Conservation (phyloP, 2,329 filamentous ascomycete species). For the Hymenotorrendiella dingleyae region DNA sequence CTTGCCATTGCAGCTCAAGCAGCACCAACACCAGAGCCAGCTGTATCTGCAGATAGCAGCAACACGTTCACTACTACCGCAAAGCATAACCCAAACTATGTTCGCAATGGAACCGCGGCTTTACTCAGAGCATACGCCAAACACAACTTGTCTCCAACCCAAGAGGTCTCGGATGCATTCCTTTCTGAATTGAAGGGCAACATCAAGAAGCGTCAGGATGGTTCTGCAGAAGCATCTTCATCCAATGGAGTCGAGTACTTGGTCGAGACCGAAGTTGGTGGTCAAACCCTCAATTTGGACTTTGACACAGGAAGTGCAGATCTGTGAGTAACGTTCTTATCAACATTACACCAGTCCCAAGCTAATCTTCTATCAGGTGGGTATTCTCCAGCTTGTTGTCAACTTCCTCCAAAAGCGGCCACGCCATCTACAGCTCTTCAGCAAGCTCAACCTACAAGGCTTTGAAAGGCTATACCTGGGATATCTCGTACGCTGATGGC, state of each 20-base stretch:
- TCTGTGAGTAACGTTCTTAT: conserved; percentile 21
- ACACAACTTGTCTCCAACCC: conserved; percentile 24
- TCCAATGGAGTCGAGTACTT: conserved; percentile 25
- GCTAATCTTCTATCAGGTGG: conserved; percentile 18
- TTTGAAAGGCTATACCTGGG: conserved; percentile 25
- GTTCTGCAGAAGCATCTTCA: conserved; percentile 19
- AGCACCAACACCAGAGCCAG: conserved; percentile 1
- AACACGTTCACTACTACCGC: conserved; percentile 22
- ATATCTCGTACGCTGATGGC: conserved; percentile 32
- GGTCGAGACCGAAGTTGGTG: conserved; percentile 22
- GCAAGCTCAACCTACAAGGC: conserved; percentile 22
- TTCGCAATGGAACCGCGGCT: conserved; percentile 28
- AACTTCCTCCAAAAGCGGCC: conserved; percentile 12
- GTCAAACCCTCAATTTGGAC: conserved; percentile 27
- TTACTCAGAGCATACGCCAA: conserved; percentile 30
- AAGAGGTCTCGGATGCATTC: conserved; percentile 21
- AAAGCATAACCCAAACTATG: conserved; percentile 22
- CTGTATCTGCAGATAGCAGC: conserved; percentile 4
- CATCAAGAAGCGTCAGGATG: conserved; percentile 26
- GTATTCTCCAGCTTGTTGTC: conserved; percentile 27
- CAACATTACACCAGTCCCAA: neutral
- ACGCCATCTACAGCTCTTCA: conserved; percentile 21
- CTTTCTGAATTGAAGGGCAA: conserved; percentile 5
- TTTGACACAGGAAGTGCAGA: conserved; percentile 30
- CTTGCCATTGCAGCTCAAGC: conserved; percentile 21